Evolutionary conservation across 345 rosid species (phyloP), one percentile per base, ranked within the genome.

Genomic region (Triadica sebifera): DNA sequence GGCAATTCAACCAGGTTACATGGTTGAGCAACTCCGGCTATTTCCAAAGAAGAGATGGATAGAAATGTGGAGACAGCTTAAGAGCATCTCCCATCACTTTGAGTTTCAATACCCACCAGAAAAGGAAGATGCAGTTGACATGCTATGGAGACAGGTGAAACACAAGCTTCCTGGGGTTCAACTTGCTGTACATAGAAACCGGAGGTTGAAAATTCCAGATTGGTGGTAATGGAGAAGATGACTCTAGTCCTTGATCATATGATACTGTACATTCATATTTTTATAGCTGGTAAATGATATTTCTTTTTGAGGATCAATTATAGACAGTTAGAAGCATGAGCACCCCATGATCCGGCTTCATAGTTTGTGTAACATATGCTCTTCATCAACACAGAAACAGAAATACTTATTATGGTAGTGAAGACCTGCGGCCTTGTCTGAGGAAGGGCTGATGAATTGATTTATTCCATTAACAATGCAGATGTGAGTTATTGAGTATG

Each of bases 111-210:
- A 85, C 73, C 97, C 98, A 12, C 89, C 97, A 1, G 73, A 81
- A 86, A 90, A 81, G 78, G 97, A 86, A 73, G 98, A 92, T 56
- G 97, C 93, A 1, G 86, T 87, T 24, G 82, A 88, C 78, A 84
- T 92, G 95, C 75, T 92, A 61, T 92, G 98, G 98, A 94, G 93
- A 75, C 90, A 92, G 77, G 87, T 94, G 41, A 92, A 85, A 80
- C 88, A 84, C 74, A 94, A 92, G 81, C 87, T 92, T 24, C 92
- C 91, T 0, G 75, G 17, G 57, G 90, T 83, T 29, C 82, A 86
- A 76, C 93, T 92, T 15, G 87, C 85, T 61, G 82, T 85, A 67
- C 97, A 92, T 80, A 90, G 97, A 83, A 91, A 77, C 69, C 83
- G 79, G 75, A 87, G 98, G 75, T 82, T 92, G 85, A 91, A 88